phyloP scores from a whole-genome alignment of 371 early-diverging fungal species.

The Mortierella sp. region DNA sequence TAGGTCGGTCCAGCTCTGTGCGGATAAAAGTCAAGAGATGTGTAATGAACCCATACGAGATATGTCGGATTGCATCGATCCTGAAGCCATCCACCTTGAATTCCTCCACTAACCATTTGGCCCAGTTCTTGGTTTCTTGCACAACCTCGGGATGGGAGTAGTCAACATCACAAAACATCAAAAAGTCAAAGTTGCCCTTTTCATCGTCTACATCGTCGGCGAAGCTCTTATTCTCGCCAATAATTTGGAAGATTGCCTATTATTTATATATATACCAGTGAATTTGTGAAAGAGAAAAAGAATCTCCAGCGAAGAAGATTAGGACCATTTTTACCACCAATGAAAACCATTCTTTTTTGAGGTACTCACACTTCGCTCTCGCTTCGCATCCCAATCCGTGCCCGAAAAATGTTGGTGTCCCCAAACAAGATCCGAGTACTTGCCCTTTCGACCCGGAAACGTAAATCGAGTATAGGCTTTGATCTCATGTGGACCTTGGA shows the following conservation, averaged over 20 bases:
- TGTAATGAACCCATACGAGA: conserved; percentile 46
- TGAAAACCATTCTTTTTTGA: not conserved
- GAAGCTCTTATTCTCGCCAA: conserved; percentile 56
- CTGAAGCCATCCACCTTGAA: conserved; percentile 54
- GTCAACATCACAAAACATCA: conserved; percentile 54
- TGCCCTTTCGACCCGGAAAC: conserved; percentile 51
- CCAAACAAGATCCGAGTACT: conserved; percentile 55
- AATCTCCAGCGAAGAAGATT: too few species aligned
- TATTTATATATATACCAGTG: not conserved
- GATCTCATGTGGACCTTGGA: conserved; percentile 51
- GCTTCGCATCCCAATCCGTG: conserved; percentile 54
- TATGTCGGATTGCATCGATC: conserved; percentile 58
- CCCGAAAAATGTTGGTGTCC: conserved; percentile 54
- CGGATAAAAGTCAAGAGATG: conserved; percentile 46
- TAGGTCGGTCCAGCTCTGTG: conserved; percentile 22
- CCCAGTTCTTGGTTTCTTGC: conserved; percentile 51
- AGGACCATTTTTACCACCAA: not conserved
- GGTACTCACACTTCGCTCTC: conserved; percentile 29
- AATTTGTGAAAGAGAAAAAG: not conserved
- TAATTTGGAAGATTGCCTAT: conserved; percentile 53
- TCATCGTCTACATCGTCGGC: conserved; percentile 55
- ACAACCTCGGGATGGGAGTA: conserved; percentile 52
- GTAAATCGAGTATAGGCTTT: conserved; percentile 56
- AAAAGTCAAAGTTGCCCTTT: conserved; percentile 59
- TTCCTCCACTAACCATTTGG: conserved; percentile 52